Evolutionary conservation across 116 monocot species (phyloP).

Genomic region (Zostera marina): DNA sequence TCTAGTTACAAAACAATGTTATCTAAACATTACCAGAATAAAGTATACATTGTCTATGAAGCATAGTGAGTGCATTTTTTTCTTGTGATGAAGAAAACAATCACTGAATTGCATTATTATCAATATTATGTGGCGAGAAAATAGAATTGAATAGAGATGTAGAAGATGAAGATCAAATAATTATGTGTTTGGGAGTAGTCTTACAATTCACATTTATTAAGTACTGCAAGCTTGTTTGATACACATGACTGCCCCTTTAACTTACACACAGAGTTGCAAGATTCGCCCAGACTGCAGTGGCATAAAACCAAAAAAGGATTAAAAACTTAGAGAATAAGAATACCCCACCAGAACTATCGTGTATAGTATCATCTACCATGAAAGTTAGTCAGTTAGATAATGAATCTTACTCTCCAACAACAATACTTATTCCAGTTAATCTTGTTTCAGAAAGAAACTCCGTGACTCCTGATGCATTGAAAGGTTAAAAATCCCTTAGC

Average conservation of each 20-base stretch:
- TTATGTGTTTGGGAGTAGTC: conserved; percentile 6
- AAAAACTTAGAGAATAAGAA: not conserved
- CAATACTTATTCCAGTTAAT: conserved; percentile 41
- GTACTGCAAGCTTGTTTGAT: conserved; percentile 51
- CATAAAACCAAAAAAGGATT: conserved; percentile 1
- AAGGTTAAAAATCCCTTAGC: no score
- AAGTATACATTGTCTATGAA: no score
- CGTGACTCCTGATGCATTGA: conserved; percentile 11
- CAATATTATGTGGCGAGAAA: not conserved
- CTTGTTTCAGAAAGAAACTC: conserved; percentile 36
- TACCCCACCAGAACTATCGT: not conserved
- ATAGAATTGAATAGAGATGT: not conserved
- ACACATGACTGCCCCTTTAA: conserved; percentile 76
- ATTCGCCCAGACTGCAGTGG: conserved; percentile 54
- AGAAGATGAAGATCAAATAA: conserved; percentile 3
- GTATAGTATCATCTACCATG: not conserved
- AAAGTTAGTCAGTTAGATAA: conserved; percentile 3
- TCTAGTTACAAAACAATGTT: no score
- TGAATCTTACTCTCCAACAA: conserved; percentile 49
- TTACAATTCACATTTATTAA: conserved; percentile 89
- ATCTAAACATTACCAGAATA: no score
- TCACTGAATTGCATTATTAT: not conserved
- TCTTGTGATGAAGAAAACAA: not conserved
- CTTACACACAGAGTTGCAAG: conserved; percentile 63
- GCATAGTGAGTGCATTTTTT: not conserved